Conservation (phyloP, 176 grass and related monocot genomes). For the Aechmea fasciata region DNA sequence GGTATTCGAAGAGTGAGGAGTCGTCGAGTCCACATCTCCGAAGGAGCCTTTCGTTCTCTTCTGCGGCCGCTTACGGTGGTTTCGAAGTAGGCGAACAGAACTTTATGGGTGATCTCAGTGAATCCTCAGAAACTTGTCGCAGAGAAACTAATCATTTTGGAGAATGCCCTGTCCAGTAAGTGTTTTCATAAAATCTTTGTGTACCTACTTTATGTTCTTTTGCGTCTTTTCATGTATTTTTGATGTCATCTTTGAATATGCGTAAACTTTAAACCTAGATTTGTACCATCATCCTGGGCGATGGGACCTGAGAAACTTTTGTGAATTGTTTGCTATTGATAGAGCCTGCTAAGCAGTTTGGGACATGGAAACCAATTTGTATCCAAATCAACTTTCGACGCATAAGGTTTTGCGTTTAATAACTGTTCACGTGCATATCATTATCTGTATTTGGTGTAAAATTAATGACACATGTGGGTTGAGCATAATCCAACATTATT, state of each 20-base stretch:
- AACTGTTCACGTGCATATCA: too few relatives aligned
- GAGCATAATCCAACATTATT: too few relatives aligned
- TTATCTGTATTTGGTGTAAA: too few relatives aligned
- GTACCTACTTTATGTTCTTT: not conserved
- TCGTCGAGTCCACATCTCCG: conserved; percentile 29
- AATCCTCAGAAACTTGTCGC: not conserved
- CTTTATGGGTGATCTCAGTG: not conserved
- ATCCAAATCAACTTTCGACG: too few relatives aligned
- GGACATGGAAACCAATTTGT: too few relatives aligned
- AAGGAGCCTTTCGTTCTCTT: conserved; percentile 51
- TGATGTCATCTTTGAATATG: too few relatives aligned
- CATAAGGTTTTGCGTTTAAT: too few relatives aligned
- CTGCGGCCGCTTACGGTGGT: conserved; percentile 9
- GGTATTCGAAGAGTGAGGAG: conserved; percentile 20
- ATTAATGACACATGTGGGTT: too few relatives aligned
- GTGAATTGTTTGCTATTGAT: not conserved
- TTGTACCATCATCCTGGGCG: not conserved
- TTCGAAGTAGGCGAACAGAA: conserved; percentile 24
- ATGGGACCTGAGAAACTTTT: not conserved
- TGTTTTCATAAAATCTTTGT: not conserved
- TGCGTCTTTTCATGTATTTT: too few relatives aligned
- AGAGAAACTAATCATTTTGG: conserved; percentile 8
- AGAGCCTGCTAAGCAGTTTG: too few relatives aligned
- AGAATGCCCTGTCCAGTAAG: conserved; percentile 28
- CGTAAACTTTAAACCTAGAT: too few relatives aligned